Evolutionary conservation across 306 rosid genomes (phyloP), one percentile per base, ranked within the genome.

Genomic region (Crotalaria pallida): DNA sequence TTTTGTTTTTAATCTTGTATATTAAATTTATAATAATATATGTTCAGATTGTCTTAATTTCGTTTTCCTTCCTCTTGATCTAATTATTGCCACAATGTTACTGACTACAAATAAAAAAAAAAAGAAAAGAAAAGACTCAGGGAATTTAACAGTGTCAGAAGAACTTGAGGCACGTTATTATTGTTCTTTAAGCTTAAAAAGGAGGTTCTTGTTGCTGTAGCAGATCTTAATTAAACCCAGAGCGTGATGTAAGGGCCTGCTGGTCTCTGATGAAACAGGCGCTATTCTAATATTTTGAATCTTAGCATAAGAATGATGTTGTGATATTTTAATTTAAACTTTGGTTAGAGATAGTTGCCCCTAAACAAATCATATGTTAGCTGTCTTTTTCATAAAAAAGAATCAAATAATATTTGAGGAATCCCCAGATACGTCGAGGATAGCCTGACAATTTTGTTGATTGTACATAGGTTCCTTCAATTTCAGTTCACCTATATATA

Each of bases 231-330:
- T 64, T 27, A 78, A 68, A 48, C 73, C 57, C 58, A 83, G 81
- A 74, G 83, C 81, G 73, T 84, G 92, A 77, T 77, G 81, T 75
- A 77, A 88, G 86, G 84, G 65, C 27, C 72, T 53, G 36, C 72
- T 53, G 36, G 41, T 64, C 67, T 58, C 58, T 47, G 67, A 45
- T 27, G 33, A 59, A 24, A 51, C 56, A 5, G 67, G 64, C 70
- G 34, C 29, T 60, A 69, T 45, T 41, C 59, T 61, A 26, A 68
- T 24, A 45, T 61, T 53, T 59, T 45, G 17, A 56, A 57, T 48
- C 53, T 55, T 43, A 9, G 45, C 49, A 57, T 53, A 63, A 24
- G 34, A 65, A 7, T 23, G n/a, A 38, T 49, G 29, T 9, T 75
- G 10, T 19, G 53, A 11, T 22, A 12, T 38, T 74, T 56, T 36